Evolutionary conservation across 2,329 filamentous ascomycete genomes (phyloP).

Genomic region (Xylogone sp.): DNA sequence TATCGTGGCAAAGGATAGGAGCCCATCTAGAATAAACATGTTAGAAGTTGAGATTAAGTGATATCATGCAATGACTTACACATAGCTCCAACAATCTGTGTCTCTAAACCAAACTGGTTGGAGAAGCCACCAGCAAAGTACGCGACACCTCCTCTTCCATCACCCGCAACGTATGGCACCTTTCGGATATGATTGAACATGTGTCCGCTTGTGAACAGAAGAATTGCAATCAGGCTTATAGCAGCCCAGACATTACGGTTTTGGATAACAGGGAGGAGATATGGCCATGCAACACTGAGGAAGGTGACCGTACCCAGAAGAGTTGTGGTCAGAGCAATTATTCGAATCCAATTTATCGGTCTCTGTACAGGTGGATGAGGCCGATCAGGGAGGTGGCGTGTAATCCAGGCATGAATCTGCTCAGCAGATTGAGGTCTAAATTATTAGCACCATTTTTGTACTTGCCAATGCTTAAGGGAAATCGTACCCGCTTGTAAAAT

Average conservation of each 20-base stretch:
- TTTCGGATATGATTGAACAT: conserved; percentile 99
- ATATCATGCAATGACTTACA: conserved; percentile 62
- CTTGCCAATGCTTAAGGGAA: background rate
- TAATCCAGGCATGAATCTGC: conserved; percentile 73
- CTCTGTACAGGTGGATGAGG: conserved; percentile 75
- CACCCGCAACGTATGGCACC: conserved; percentile 83
- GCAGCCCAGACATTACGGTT: conserved; percentile 95
- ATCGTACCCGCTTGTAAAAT: conserved; percentile 76
- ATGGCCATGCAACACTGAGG: conserved; percentile 69
- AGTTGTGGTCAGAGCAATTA: conserved; percentile 64
- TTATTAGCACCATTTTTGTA: conserved; percentile 6
- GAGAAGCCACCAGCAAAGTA: conserved; percentile 94
- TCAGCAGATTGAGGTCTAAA: conserved; percentile 71
- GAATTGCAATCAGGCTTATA: conserved; percentile 79
- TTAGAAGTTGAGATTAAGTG: background rate
- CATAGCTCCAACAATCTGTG: conserved; percentile 88
- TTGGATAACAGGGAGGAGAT: conserved; percentile 75
- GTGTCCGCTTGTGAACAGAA: conserved; percentile 92
- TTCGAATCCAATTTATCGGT: conserved; percentile 82
- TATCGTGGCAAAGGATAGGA: conserved; percentile 87
- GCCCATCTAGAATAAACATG: conserved; percentile 50
- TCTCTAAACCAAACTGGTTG: conserved; percentile 90
- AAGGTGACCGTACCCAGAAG: conserved; percentile 67
- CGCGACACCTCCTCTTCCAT: conserved; percentile 79
- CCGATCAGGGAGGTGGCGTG: conserved; percentile 71